phyloP scores from a whole-genome alignment of 2,329 filamentous ascomycete species.

The Colletotrichum lindemuthianum region DNA sequence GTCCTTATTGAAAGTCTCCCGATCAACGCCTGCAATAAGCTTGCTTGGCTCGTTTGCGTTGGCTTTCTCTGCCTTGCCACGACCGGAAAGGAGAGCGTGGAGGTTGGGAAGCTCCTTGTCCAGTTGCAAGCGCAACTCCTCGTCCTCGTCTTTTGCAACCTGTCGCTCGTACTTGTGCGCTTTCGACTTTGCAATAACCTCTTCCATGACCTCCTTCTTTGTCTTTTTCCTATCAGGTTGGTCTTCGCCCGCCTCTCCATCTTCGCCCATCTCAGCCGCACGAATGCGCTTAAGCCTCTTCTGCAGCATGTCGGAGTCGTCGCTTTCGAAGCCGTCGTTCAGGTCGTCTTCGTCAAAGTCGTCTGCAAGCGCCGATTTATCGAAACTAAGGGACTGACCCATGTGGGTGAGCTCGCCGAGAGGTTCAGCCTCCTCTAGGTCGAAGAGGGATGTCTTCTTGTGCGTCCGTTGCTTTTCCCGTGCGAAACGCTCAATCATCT shows the following conservation, averaged over 20 bases:
- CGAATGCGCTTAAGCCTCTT: constrained; percentile 68
- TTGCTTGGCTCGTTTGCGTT: constrained; percentile 38
- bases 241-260: constrained; percentile 60
- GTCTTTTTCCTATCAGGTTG: constrained; percentile 87
- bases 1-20: constrained; percentile 79
- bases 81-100: constrained; percentile 73
- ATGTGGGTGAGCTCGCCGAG: constrained; percentile 81
- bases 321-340: constrained; percentile 65
- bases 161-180: constrained; percentile 94
- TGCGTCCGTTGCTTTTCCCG: constrained; percentile 83
- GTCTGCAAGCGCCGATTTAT: constrained; percentile 59
- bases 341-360: constrained; percentile 86
- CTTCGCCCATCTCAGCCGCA: constrained; percentile 51
- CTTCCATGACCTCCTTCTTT: constrained; percentile 97
- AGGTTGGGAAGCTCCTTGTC: constrained; percentile 86
- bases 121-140: constrained; percentile 83
- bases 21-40: constrained; percentile 65
- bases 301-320: constrained; percentile 63
- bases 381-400: constrained; percentile 77
- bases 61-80: constrained; percentile 48
- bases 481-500: constrained; percentile 90
- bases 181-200: constrained; percentile 97
- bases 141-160: constrained; percentile 90
- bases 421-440: constrained; percentile 83
- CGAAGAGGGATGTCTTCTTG: constrained; percentile 84